Conservation (phyloP, 2,329 filamentous ascomycete genomes). For the Cercospora nicotianae region DNA sequence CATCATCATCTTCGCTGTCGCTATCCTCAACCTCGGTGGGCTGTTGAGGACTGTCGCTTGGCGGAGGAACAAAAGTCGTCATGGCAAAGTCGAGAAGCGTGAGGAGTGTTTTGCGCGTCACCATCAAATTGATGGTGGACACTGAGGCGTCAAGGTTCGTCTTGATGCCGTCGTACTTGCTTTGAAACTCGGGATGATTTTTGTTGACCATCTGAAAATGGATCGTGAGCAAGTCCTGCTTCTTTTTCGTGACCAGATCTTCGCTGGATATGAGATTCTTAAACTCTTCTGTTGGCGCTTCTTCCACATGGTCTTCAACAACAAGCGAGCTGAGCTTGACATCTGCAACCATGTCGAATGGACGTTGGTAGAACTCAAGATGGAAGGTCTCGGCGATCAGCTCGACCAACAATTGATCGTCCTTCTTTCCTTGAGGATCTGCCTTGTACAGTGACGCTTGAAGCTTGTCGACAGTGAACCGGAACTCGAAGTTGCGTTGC, state of each 20-base stretch:
- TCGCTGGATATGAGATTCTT: conserved; percentile 97
- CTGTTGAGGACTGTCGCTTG: conserved; percentile 23
- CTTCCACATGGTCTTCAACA: conserved; percentile 90
- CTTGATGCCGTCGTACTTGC: conserved; percentile 87
- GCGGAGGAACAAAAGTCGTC: conserved; percentile 70
- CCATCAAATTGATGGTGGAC: conserved; percentile 93
- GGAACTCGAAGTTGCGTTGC: conserved; percentile 92
- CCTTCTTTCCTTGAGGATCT: conserved; percentile 71
- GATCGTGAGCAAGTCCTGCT: conserved; percentile 79
- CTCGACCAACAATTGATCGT: conserved; percentile 83
- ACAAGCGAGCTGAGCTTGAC: conserved; percentile 83
- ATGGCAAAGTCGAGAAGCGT: conserved; percentile 93
- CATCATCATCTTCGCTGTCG: conserved; percentile 38
- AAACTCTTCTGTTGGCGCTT: conserved; percentile 84
- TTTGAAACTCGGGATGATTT: conserved; percentile 88
- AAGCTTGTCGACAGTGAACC: conserved; percentile 90
- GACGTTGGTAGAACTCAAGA: conserved; percentile 81
- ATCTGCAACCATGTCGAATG: conserved; percentile 90
- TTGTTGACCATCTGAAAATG: conserved; percentile 84
- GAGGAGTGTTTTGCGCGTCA: conserved; percentile 87
- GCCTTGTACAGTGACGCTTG: conserved; percentile 90
- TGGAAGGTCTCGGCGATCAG: conserved; percentile 86
- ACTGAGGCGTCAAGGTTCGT: conserved; percentile 89
- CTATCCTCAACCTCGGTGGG: conserved; percentile 26
- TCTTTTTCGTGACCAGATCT: conserved; percentile 65